A percentile compares a stretch with the other conserved stretches of the same genome.
Conservation (phyloP, 345 rosid species). For the Gossypium turneri region DNA sequence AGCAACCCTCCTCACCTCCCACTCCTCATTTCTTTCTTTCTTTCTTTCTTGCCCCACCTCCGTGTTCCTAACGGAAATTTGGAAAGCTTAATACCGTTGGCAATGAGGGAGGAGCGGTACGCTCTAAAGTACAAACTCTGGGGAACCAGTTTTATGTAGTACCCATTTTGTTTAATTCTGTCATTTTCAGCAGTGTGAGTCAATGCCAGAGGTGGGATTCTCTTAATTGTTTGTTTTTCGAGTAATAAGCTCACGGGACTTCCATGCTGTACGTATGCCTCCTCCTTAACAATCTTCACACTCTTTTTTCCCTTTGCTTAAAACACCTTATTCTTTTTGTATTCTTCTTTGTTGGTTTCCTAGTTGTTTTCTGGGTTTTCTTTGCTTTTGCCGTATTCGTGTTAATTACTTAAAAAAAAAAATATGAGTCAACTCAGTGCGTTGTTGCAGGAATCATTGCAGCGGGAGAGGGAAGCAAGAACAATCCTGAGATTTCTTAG, state of each 20-base stretch:
- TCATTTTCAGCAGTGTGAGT: not conserved
- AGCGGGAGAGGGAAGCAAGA: conserved; percentile 26
- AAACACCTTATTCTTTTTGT: not conserved
- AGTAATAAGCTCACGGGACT: conserved; percentile 39
- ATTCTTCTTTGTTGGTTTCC: not conserved
- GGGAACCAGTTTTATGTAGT: not conserved
- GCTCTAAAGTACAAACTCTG: not conserved
- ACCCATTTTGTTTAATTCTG: not conserved
- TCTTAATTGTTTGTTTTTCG: conserved; percentile 19
- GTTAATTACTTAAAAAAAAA: not conserved
- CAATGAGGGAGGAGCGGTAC: conserved; percentile 9
- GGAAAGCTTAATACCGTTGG: not conserved
- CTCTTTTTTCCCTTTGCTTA: not conserved
- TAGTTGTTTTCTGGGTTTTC: not conserved
- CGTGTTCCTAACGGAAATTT: not conserved
- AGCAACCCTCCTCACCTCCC: not conserved
- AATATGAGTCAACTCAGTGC: conserved; percentile 49
- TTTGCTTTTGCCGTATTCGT: not conserved
- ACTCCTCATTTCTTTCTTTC: too few species aligned
- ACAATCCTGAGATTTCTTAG: conserved; percentile 54
- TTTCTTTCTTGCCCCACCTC: too few species aligned
- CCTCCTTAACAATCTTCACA: not conserved
- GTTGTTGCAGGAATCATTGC: conserved; percentile 38
- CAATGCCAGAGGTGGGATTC: conserved; percentile 22
- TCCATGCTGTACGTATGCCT: conserved; percentile 24